These are phyloP conservation scores for Eragrostis nindensis DNA, from an alignment of 176 grass and related monocot species.

Conservation along the genomic window DNA sequence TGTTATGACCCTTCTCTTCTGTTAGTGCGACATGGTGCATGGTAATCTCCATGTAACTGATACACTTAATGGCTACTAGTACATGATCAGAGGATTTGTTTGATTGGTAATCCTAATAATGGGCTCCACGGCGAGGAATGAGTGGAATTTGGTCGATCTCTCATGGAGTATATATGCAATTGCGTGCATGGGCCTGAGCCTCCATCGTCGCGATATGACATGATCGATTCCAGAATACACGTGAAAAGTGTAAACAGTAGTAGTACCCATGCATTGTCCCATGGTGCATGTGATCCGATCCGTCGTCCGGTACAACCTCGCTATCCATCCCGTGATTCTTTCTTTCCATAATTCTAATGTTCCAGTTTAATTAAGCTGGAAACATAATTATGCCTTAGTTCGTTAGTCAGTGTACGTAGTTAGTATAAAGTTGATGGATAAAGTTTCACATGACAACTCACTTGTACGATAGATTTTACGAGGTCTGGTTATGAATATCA, in stretches of 20 bases:
- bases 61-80: too few relatives aligned
- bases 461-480: too few relatives aligned
- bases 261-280: too few relatives aligned
- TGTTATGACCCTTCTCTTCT: background rate
- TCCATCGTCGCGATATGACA: background rate
- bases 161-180: too few relatives aligned
- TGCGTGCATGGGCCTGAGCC: background rate
- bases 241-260: constrained; percentile 40
- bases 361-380: too few relatives aligned
- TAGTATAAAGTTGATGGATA: too few relatives aligned
- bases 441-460: too few relatives aligned
- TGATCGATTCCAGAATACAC: constrained; percentile 23
- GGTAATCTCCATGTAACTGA: too few relatives aligned
- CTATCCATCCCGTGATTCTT: background rate
- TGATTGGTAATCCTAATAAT: constrained; percentile 10
- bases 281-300: background rate
- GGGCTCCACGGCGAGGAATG: constrained; percentile 7
- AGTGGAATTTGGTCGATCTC: background rate
- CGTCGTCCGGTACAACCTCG: background rate
- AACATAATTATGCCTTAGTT: too few relatives aligned
- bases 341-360: background rate
- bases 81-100: background rate
- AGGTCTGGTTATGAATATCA: too few relatives aligned
- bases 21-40: too few relatives aligned
- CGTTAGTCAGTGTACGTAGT: too few relatives aligned